Percentiles rank a stretch among this genome's conserved stretches.
phyloP scores from a whole-genome alignment of 148 eudicot genomes.

The Tetragonia tetragonoides region DNA sequence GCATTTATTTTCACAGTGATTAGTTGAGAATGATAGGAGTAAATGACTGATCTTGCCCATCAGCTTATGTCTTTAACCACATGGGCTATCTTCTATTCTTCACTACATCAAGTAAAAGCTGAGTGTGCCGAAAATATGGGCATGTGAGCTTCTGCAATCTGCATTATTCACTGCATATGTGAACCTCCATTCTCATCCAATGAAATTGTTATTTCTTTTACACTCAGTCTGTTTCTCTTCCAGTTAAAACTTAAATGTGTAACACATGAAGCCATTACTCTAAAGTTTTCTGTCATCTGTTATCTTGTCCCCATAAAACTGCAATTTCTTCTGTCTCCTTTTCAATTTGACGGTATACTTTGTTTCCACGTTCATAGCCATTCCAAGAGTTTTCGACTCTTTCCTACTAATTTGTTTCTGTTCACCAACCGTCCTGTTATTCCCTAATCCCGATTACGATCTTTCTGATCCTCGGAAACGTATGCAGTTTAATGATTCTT shows the following conservation, averaged over 20 bases:
- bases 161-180: conserved; percentile 8
- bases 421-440: conserved; percentile 6
- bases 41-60: conserved; percentile 13
- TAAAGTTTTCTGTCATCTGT: conserved; percentile 1
- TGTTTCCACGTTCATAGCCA: conserved; percentile 10
- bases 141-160: conserved; percentile 15
- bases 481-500: conserved; percentile 11
- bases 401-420: conserved; percentile 2
- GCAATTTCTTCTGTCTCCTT: not conserved
- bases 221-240: not conserved
- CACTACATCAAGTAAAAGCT: conserved; percentile 10
- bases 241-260: not conserved
- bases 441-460: not conserved
- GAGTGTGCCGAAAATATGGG: conserved; percentile 9
- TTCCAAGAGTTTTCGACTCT: not conserved
- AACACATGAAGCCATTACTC: conserved; percentile 9
- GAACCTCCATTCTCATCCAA: conserved; percentile 22
- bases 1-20: not conserved
- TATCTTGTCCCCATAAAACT: conserved; percentile 17
- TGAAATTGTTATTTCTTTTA: not conserved
- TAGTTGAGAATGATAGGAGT: not conserved
- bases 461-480: conserved; percentile 10
- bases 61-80: not conserved
- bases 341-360: not conserved
- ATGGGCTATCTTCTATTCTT: not conserved